Evolutionary conservation across 2,329 filamentous ascomycete genomes (phyloP).

Genomic region (Aaosphaeria arxii): DNA sequence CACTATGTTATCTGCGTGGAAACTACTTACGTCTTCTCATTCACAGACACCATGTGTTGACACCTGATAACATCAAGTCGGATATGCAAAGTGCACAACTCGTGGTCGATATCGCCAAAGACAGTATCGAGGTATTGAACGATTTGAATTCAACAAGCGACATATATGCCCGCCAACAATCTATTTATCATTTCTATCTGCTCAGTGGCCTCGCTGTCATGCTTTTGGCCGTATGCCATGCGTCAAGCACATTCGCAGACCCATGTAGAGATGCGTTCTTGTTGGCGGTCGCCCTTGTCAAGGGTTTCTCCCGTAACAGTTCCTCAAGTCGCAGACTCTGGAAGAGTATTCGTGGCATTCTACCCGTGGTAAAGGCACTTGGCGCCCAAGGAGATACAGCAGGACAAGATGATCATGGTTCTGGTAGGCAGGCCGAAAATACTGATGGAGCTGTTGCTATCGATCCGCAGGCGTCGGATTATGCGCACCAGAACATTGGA

Average conservation of each 20-base stretch:
- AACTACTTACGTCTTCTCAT: slow-evolving; percentile 16
- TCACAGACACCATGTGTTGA: slow-evolving; percentile 18
- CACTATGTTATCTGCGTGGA: slow-evolving; percentile 14
- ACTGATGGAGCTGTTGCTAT: background rate
- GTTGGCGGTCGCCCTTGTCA: slow-evolving; percentile 16
- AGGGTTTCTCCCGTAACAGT: slow-evolving; percentile 14
- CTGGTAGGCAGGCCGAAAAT: background rate
- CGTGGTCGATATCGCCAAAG: slow-evolving; percentile 15
- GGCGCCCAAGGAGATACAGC: background rate
- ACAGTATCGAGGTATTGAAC: slow-evolving; percentile 17
- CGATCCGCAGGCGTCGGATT: background rate
- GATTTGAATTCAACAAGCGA: slow-evolving; percentile 16
- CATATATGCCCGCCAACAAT: slow-evolving; percentile 16
- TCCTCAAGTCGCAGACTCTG: slow-evolving; percentile 16
- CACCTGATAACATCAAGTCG: slow-evolving; percentile 11
- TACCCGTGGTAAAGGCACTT: slow-evolving; percentile 14
- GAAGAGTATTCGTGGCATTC: slow-evolving; percentile 15
- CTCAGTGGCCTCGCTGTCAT: slow-evolving; percentile 15
- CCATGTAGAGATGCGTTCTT: slow-evolving; percentile 14
- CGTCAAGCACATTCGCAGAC: slow-evolving; percentile 14
- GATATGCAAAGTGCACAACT: slow-evolving; percentile 9
- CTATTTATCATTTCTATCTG: slow-evolving; percentile 17
- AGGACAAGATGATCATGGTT: background rate
- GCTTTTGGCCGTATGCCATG: slow-evolving; percentile 16
- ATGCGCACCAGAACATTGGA: background rate